A percentile compares a stretch with the other conserved stretches of the same genome.
These are phyloP conservation scores for Sarocladium kiliense DNA, from an alignment of 2,329 filamentous ascomycete genomes.

Conservation along the genomic window DNA sequence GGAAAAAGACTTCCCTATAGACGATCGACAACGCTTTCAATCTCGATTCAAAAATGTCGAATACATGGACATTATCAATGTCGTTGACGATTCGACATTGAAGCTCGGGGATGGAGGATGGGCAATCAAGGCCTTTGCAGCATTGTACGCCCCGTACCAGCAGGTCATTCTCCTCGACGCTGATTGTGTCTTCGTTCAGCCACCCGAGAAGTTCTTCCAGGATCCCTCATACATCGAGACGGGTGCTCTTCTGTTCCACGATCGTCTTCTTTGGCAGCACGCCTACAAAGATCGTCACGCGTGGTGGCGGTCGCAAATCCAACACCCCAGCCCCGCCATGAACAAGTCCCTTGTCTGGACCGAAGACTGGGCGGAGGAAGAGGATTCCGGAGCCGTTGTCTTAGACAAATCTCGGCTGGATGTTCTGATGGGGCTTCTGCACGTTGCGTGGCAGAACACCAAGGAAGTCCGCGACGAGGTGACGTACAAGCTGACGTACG, in stretches of 20 bases:
- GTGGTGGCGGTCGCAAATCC: constrained; percentile 33
- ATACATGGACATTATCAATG: constrained; percentile 26
- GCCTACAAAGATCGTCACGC: constrained; percentile 26
- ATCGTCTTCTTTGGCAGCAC: constrained; percentile 33
- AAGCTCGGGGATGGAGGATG: constrained; percentile 26
- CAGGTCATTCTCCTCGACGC: constrained; percentile 34
- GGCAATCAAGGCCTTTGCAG: constrained; percentile 37
- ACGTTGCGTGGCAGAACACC: constrained; percentile 40
- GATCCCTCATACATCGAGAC: constrained; percentile 25
- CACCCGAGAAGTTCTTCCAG: constrained; percentile 25
- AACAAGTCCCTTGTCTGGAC: constrained; percentile 32
- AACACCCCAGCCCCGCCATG: constrained; percentile 26
- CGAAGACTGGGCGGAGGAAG: constrained; percentile 34
- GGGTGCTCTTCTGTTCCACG: constrained; percentile 34
- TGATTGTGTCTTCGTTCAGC: constrained; percentile 33
- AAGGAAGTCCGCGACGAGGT: constrained; percentile 30
- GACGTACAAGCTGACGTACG: constrained; percentile 35
- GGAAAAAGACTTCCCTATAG: constrained; percentile 22
- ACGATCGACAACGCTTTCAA: constrained; percentile 18
- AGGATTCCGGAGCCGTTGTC: constrained; percentile 36
- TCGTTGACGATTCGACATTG: constrained; percentile 27
- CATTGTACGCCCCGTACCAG: constrained; percentile 29
- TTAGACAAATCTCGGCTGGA: constrained; percentile 32
- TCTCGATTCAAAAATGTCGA: constrained; percentile 15
- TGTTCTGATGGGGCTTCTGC: constrained; percentile 33